phyloP scores from a whole-genome alignment of 495 filamentous ascomycete genomes.

The Podospora didyma region DNA sequence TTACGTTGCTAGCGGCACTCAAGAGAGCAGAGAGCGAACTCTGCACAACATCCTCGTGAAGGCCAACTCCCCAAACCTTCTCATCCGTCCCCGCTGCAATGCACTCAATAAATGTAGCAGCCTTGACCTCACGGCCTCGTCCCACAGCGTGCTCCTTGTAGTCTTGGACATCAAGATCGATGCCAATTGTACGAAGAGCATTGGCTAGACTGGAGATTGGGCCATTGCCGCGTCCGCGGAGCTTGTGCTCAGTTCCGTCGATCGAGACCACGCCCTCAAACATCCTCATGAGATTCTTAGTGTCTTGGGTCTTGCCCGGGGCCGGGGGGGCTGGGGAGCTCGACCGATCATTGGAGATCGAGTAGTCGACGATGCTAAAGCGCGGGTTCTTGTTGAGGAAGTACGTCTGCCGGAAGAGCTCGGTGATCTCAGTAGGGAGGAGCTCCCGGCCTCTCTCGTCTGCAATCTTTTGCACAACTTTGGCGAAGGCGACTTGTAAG shows the following conservation, averaged over 20 bases:
- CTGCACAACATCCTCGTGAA: slow-evolving; percentile 93
- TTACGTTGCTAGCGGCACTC: slow-evolving; percentile 83
- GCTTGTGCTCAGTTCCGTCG: slow-evolving; percentile 71
- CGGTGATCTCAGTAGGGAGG: slow-evolving; percentile 72
- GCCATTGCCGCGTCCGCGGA: slow-evolving; percentile 81
- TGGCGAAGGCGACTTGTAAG: slow-evolving; percentile 86
- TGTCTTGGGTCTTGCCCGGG: slow-evolving; percentile 65
- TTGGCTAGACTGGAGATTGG: slow-evolving; percentile 85
- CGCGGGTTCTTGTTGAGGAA: slow-evolving; percentile 76
- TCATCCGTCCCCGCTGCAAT: slow-evolving; percentile 62
- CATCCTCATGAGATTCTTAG: slow-evolving; percentile 70
- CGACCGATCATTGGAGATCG: slow-evolving; percentile 81
- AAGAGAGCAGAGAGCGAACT: slow-evolving; percentile 86
- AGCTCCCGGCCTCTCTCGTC: slow-evolving; percentile 79
- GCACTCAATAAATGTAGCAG: slow-evolving; percentile 92
- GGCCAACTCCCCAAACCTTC: slow-evolving; percentile 91
- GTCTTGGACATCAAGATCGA: slow-evolving; percentile 87
- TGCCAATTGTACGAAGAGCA: slow-evolving; percentile 73
- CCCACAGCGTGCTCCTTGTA: slow-evolving; percentile 97
- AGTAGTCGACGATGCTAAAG: slow-evolving; percentile 89
- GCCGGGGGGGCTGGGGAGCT: slow-evolving; percentile 66
- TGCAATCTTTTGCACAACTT: slow-evolving; percentile 75
- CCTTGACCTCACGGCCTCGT: slow-evolving; percentile 73
- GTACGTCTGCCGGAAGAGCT: slow-evolving; percentile 84
- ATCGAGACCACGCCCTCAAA: slow-evolving; percentile 88